These are phyloP conservation scores for Diospyros kaki DNA, from an alignment of 148 eudicot species.

Conservation along the genomic window DNA sequence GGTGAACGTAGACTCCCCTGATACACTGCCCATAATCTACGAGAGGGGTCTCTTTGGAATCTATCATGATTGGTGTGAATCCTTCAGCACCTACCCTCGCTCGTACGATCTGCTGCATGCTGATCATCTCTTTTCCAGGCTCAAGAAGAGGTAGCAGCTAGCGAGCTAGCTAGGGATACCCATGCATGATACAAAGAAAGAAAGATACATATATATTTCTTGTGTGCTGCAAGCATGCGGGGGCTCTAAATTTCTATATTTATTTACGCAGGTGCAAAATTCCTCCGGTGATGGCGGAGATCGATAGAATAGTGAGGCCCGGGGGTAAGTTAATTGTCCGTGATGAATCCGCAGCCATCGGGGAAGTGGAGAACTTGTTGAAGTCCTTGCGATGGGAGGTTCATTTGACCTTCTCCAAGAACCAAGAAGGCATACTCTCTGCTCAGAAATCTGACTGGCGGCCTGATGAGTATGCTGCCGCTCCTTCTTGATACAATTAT, in stretches of 20 bases:
- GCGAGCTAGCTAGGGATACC: not conserved
- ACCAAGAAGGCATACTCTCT: conserved; percentile 62
- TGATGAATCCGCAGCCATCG: conserved; percentile 48
- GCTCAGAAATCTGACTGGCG: conserved; percentile 76
- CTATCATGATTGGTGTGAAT: conserved; percentile 93
- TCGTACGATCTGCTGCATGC: conserved; percentile 87
- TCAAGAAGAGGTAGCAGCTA: conserved; percentile 52
- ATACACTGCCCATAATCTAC: conserved; percentile 78
- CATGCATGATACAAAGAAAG: too few relatives aligned
- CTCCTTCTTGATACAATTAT: conserved; percentile 14
- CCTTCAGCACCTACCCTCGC: conserved; percentile 86
- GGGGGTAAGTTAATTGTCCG: conserved; percentile 75
- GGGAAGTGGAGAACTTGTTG: conserved; percentile 57
- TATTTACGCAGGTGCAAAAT: conserved; percentile 52
- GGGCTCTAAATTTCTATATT: not conserved
- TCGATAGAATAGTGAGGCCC: conserved; percentile 74
- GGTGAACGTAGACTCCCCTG: conserved; percentile 70
- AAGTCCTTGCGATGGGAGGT: conserved; percentile 83
- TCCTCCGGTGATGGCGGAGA: conserved; percentile 57
- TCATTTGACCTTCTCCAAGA: conserved; percentile 51
- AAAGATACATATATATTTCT: too few relatives aligned
- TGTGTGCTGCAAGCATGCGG: too few relatives aligned
- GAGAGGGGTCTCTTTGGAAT: conserved; percentile 90
- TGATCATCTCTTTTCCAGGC: conserved; percentile 75
- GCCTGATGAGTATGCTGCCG: conserved; percentile 32